Conservation (phyloP, 106 monocot genomes). For the Posidonia australis region DNA sequence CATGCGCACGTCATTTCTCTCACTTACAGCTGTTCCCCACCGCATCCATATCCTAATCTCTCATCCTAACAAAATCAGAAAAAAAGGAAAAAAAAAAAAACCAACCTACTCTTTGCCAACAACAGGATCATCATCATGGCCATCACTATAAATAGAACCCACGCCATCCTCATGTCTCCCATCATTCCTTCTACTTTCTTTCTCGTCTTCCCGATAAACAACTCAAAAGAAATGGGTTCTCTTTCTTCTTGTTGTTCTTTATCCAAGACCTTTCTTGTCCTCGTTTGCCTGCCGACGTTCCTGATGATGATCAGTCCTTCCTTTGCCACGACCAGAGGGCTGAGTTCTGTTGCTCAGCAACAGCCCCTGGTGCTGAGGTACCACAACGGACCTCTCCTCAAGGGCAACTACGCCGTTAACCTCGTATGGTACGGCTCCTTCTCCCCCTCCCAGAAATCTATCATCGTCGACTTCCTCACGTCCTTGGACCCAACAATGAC, state of each 20-base stretch:
- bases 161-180: neutral
- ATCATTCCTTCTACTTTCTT: too few species aligned
- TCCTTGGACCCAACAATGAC: conserved; percentile 30
- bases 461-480: conserved; percentile 42
- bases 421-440: conserved; percentile 29
- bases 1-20: too few species aligned
- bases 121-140: neutral
- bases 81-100: too few species aligned
- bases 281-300: neutral
- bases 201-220: too few species aligned
- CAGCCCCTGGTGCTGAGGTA: neutral
- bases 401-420: conserved; percentile 1
- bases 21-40: too few species aligned
- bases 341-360: neutral
- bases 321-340: neutral
- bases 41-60: too few species aligned
- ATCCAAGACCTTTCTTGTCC: neutral
- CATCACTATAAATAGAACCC: neutral
- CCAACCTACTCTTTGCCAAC: neutral
- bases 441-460: conserved; percentile 23
- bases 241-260: too few species aligned
- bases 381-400: neutral
- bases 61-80: too few species aligned
- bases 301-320: neutral
- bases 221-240: too few species aligned